Conservation (phyloP, 2,329 filamentous ascomycete species). For the Aureobasidium leucospermi region DNA sequence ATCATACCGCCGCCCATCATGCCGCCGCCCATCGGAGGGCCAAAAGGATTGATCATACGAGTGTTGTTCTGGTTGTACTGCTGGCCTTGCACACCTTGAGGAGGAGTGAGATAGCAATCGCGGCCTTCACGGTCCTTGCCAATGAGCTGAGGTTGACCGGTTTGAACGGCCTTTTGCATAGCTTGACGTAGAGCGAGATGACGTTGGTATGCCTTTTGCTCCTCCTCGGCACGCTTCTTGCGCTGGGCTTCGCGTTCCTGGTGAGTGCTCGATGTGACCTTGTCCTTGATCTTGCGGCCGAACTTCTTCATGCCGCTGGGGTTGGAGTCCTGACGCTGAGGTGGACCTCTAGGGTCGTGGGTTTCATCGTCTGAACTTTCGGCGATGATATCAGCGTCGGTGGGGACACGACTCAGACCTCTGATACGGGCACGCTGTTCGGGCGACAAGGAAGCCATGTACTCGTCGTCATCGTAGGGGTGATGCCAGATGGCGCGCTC, state of each 20-base stretch:
- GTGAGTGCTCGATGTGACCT: slow-evolving; percentile 51
- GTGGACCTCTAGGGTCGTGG: slow-evolving; percentile 21
- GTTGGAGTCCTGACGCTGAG: slow-evolving; percentile 17
- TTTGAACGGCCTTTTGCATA: slow-evolving; percentile 45
- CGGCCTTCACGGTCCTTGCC: slow-evolving; percentile 47
- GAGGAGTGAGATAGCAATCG: slow-evolving; percentile 54
- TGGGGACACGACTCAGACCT: slow-evolving; percentile 25
- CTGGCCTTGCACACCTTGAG: slow-evolving; percentile 28
- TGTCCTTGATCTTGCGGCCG: slow-evolving; percentile 53
- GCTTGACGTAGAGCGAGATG: slow-evolving; percentile 45
- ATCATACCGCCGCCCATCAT: slow-evolving; percentile 9
- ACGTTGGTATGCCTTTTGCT: slow-evolving; percentile 45
- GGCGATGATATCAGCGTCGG: slow-evolving; percentile 34
- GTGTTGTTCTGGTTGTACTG: not conserved
- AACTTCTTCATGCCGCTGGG: slow-evolving; percentile 31
- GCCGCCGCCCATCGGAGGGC: slow-evolving; percentile 1
- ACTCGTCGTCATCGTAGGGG: slow-evolving; percentile 53
- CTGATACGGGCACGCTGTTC: slow-evolving; percentile 44
- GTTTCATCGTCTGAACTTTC: slow-evolving; percentile 42
- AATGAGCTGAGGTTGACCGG: slow-evolving; percentile 49
- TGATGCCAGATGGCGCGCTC: slow-evolving; percentile 54
- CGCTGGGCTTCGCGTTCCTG: slow-evolving; percentile 45
- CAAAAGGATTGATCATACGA: slow-evolving; percentile 5
- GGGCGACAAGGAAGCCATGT: slow-evolving; percentile 40
- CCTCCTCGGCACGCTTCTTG: slow-evolving; percentile 40